Evolutionary conservation across 139 green algal genomes (phyloP), one percentile per base, ranked within the genome.

Genomic region (Edaphochlamys debaryana): DNA sequence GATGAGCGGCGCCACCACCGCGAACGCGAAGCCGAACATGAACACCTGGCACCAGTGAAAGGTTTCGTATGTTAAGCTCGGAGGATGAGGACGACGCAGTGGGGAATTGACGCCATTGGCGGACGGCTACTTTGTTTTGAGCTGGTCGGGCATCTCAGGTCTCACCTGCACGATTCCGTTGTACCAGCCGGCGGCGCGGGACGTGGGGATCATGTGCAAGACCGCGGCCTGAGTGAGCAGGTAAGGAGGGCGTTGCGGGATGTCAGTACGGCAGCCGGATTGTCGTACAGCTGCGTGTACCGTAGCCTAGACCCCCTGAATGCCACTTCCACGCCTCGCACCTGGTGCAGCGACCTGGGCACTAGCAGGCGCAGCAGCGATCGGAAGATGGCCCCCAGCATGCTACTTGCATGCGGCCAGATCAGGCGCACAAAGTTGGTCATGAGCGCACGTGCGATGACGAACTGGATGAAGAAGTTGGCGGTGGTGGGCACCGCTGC

Each of bases 381-480:
- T 25, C 56, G 56, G 13, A 66, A 25, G 27, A 66, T 32, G 27
- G 56, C 56, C 3, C 27, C 27, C 3, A 66, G 11, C 56, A 66
- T 66, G 19, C 13, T 11, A 27, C 56, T 27, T 27, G 56, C 56
- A 27, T 66, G 56, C 56, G 56, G 56, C 56, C 56, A 66, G 27
- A 34, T 34, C 9, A 66, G 23, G 11, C 56, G 56, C 56, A 66
- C 27, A 2, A 9, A 30, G 58, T 66, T 66, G 58, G 20, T 36
- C 27, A 66, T 36, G 17, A 66, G 27, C 27, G 58, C 72, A 54
- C 72, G 72, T n/a, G 72, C 52, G 36, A 79, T 68, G 52, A 48
- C 63, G 54, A 56, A 79, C 37, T 81, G 74, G 74, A 81, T 71
- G 74, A 81, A 81, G 74, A 71, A 81, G 74, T 81, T 81, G 74